phyloP scores from a whole-genome alignment of 176 grass and related monocot genomes.

The Pharus latifolius region DNA sequence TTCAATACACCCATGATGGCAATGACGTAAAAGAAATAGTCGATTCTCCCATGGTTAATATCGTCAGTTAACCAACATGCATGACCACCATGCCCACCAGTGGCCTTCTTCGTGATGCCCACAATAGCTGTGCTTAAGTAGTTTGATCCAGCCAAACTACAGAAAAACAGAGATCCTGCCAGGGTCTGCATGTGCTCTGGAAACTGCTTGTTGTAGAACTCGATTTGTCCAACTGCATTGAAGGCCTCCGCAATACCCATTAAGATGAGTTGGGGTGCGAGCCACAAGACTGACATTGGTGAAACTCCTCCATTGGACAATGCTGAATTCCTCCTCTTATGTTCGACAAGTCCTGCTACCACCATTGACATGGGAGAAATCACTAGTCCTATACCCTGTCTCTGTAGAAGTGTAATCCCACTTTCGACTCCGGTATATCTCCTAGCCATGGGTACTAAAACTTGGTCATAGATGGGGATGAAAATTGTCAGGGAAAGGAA shows the following conservation, averaged over 20 bases:
- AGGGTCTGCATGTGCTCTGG: slow-evolving; percentile 70
- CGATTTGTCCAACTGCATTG: slow-evolving; percentile 61
- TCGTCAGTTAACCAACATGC: slow-evolving; percentile 50
- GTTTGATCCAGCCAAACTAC: slow-evolving; percentile 36
- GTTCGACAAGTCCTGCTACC: slow-evolving; percentile 55
- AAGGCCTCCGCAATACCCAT: slow-evolving; percentile 63
- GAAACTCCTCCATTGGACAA: slow-evolving; percentile 52
- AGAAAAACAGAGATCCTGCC: slow-evolving; percentile 53
- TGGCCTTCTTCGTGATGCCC: slow-evolving; percentile 38
- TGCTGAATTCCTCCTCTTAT: slow-evolving; percentile 46
- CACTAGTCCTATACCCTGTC: slow-evolving; percentile 52
- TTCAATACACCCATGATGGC: slow-evolving; percentile 42
- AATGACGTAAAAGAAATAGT: slow-evolving; percentile 56
- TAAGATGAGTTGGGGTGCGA: slow-evolving; percentile 59
- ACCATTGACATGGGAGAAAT: slow-evolving; percentile 55
- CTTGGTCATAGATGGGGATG: slow-evolving; percentile 51
- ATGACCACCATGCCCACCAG: slow-evolving; percentile 23
- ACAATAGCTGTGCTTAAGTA: slow-evolving; percentile 51
- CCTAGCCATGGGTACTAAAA: slow-evolving; percentile 50
- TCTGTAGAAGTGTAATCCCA: slow-evolving; percentile 73
- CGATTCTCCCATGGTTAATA: slow-evolving; percentile 54
- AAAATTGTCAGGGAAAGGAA: slow-evolving; percentile 42
- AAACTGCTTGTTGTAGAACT: slow-evolving; percentile 85
- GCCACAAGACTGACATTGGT: slow-evolving; percentile 58
- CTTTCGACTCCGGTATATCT: slow-evolving; percentile 45